Evolutionary conservation across 164 flowering plant genomes (phyloP).

Genomic region (Vitis rupestris): DNA sequence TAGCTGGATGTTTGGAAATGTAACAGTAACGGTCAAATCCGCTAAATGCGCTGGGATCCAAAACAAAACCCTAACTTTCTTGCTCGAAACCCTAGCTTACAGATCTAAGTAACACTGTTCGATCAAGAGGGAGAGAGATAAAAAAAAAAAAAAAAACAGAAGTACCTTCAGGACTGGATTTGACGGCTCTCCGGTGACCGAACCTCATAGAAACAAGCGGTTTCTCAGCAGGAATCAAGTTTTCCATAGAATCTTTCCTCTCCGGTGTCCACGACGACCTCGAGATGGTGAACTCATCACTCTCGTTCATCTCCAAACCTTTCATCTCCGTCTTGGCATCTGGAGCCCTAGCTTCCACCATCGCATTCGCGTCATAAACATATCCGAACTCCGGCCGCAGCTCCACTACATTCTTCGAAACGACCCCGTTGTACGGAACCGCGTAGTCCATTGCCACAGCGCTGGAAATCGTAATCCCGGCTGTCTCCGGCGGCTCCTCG

Average conservation of each 20-base stretch:
- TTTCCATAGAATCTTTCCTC: slow-evolving; percentile 36
- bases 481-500: slow-evolving; percentile 11
- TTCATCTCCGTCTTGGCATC: slow-evolving; percentile 9
- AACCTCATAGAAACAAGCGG: slow-evolving; percentile 62
- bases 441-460: not conserved
- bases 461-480: not conserved
- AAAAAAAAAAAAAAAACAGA: slow-evolving; percentile 5
- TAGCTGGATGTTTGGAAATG: too few species aligned
- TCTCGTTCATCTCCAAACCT: slow-evolving; percentile 18
- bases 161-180: slow-evolving; percentile 72
- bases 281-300: slow-evolving; percentile 33
- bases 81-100: not conserved
- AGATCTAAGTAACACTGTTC: not conserved
- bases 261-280: slow-evolving; percentile 23
- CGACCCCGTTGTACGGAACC: not conserved
- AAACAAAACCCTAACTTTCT: not conserved
- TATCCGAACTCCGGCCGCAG: not conserved
- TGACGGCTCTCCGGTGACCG: slow-evolving; percentile 52
- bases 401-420: slow-evolving; percentile 5
- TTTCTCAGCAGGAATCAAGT: slow-evolving; percentile 31
- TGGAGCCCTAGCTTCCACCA: slow-evolving; percentile 1
- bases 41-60: not conserved
- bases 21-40: too few species aligned
- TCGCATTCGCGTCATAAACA: not conserved
- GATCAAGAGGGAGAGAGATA: not conserved